Evolutionary conservation across 495 filamentous ascomycete species (phyloP).

Genomic region (Podospora pseudopauciseta): DNA sequence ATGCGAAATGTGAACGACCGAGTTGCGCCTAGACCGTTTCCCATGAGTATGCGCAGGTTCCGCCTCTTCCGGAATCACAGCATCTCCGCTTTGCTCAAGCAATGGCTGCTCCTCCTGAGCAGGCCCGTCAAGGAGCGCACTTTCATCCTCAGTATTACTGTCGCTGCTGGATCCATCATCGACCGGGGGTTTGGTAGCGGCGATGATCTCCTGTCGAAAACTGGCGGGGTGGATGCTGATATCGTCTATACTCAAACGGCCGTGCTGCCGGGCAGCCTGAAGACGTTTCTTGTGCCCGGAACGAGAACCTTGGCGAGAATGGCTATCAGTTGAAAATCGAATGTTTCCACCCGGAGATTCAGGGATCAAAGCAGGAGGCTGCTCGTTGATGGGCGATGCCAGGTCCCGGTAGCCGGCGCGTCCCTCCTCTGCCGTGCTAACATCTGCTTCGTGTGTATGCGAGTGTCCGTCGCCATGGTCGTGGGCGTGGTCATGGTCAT

Average conservation of each 20-base stretch:
- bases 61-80: slow-evolving; percentile 19
- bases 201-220: slow-evolving; percentile 87
- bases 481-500: slow-evolving; percentile 59
- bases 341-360: slow-evolving; percentile 35
- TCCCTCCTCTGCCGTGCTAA: slow-evolving; percentile 33
- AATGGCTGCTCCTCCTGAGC: slow-evolving; percentile 48
- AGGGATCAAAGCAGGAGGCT: neutral
- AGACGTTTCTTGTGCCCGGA: slow-evolving; percentile 45
- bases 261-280: slow-evolving; percentile 49
- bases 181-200: slow-evolving; percentile 52
- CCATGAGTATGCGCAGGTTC: slow-evolving; percentile 25
- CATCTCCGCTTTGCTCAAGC: slow-evolving; percentile 24
- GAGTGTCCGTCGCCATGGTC: slow-evolving; percentile 56
- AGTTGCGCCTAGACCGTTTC: slow-evolving; percentile 36
- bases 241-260: slow-evolving; percentile 59
- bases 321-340: slow-evolving; percentile 25
- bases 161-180: slow-evolving; percentile 50
- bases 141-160: slow-evolving; percentile 51
- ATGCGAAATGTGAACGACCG: slow-evolving; percentile 58
- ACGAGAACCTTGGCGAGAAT: slow-evolving; percentile 11
- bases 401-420: slow-evolving; percentile 18
- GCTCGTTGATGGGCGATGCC: neutral
- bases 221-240: slow-evolving; percentile 85
- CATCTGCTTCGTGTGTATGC: slow-evolving; percentile 33
- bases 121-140: slow-evolving; percentile 20